Percentiles rank a stretch among this genome's conserved stretches.
Conservation (phyloP, 2,329 filamentous ascomycete genomes). For the Arthrobotrys entomopaga region DNA sequence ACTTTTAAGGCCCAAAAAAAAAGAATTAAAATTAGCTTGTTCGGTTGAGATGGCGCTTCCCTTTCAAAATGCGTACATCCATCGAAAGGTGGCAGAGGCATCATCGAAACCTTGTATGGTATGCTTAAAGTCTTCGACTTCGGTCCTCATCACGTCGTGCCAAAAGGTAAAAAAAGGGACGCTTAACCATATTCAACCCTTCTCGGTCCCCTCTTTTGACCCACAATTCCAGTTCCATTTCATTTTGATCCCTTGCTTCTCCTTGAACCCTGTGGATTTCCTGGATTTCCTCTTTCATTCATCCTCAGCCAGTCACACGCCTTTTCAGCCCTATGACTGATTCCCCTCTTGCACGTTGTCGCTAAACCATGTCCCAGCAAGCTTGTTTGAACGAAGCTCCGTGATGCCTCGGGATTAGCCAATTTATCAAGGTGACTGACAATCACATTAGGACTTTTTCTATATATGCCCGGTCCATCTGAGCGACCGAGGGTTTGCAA, state of each 20-base stretch:
- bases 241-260: constrained; percentile 13
- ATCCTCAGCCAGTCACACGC: constrained; percentile 23
- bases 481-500: constrained; percentile 82
- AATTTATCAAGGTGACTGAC: constrained; percentile 35
- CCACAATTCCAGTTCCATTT: background rate
- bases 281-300: background rate
- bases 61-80: constrained; percentile 52
- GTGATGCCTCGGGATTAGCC: constrained; percentile 17
- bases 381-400: constrained; percentile 25
- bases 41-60: constrained; percentile 35
- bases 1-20: constrained; percentile 20
- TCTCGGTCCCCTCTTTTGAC: background rate
- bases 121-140: constrained; percentile 87
- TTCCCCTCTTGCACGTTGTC: constrained; percentile 15
- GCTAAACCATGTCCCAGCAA: constrained; percentile 28
- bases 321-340: constrained; percentile 46
- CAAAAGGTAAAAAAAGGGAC: constrained; percentile 73
- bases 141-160: constrained; percentile 87
- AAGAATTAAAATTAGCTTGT: constrained; percentile 8
- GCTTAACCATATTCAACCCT: constrained; percentile 45
- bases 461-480: constrained; percentile 87
- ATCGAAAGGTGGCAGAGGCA: constrained; percentile 59
- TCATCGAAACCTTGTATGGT: constrained; percentile 85
- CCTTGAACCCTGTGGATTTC: background rate
- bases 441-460: constrained; percentile 77